Base-by-base conservation (phyloP, 768 basidiomycete genomes). In the Omphalotus guepiniiformis region DNA sequence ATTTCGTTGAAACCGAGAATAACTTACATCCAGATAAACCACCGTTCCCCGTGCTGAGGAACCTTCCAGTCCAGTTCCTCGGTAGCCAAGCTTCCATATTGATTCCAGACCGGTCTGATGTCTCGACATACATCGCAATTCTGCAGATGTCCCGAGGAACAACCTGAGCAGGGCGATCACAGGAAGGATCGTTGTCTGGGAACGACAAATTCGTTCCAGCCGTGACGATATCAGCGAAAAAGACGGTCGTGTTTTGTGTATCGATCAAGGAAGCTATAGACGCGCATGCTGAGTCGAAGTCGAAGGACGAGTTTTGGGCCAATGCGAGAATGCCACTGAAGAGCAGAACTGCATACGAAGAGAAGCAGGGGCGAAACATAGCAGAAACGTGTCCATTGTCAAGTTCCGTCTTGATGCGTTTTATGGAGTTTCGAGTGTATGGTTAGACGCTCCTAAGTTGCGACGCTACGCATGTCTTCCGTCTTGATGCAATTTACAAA, bases 81-180 rank as follows among this genome's bases (percentile, higher is more conserved):
- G 52, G 52, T 8, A 53, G 44, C 52, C 52, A 53, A 9, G 52
- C 52, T 27, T 53, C 52, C 16, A 39, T 35, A 29, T 39, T 42
- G 11, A 53, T 49, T 5, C 34, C 49, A 29, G 43, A 46, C 13
- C 30, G 41, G n/a, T 25, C 15, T 11, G 52, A 50, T 8, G 52
- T 53, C 35, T 43, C 43, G 32, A 49, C 45, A 36, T 44, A 23
- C 26, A 53, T 42, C 16, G 44, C 32, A 29, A 53, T 30, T 5
- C 52, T 42, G 28, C 54, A 55, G 15, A 53, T 29, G 19, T 42
- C 41, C 12, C 27, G 32, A 42, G 41, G 32, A 12, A 42, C 28
- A 42, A 19, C 13, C 5, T 42, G 41, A 30, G 23, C 18, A 6
- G 41, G 15, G 12, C 28, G 23, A 42, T 29, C 41, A 42, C 41